A percentile compares a stretch with the other conserved stretches of the same genome.
Evolutionary conservation across 75 land plant genomes (phyloP).

Genomic region (Cryptomeria japonica): DNA sequence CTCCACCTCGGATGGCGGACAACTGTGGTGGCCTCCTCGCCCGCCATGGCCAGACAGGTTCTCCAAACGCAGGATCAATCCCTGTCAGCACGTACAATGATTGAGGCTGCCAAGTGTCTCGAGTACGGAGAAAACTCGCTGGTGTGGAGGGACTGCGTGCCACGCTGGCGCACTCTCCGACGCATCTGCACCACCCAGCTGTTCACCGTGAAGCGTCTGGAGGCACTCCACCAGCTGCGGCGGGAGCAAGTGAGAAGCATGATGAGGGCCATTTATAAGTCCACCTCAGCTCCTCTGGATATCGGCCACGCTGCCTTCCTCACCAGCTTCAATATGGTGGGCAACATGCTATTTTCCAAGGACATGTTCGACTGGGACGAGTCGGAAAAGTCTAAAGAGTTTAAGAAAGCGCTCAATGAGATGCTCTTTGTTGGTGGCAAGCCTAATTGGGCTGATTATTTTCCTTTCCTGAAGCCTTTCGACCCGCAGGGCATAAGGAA

Average conservation of each 20-base stretch:
- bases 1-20: conserved; percentile 35
- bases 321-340: conserved; percentile 34
- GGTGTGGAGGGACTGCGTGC: conserved; percentile 33
- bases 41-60: conserved; percentile 33
- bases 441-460: conserved; percentile 41
- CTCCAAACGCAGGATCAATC: conserved; percentile 41
- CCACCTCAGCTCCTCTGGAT: conserved; percentile 14
- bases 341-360: conserved; percentile 35
- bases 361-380: conserved; percentile 22
- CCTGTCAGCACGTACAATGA: conserved; percentile 31
- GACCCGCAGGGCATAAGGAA: conserved; percentile 33
- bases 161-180: conserved; percentile 50
- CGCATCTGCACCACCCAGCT: conserved; percentile 44
- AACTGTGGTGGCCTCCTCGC: conserved; percentile 40
- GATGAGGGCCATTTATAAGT: background rate
- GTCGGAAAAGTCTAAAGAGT: conserved; percentile 17
- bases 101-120: conserved; percentile 29
- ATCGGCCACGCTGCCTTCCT: conserved; percentile 27
- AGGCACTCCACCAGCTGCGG: conserved; percentile 22
- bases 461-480: conserved; percentile 27
- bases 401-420: conserved; percentile 17
- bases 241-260: conserved; percentile 1
- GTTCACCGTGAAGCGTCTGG: conserved; percentile 35
- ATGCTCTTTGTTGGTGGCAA: conserved; percentile 27
- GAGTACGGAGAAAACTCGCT: conserved; percentile 13